phyloP scores from a whole-genome alignment of 495 filamentous ascomycete species.

The Podospora tetraspora region DNA sequence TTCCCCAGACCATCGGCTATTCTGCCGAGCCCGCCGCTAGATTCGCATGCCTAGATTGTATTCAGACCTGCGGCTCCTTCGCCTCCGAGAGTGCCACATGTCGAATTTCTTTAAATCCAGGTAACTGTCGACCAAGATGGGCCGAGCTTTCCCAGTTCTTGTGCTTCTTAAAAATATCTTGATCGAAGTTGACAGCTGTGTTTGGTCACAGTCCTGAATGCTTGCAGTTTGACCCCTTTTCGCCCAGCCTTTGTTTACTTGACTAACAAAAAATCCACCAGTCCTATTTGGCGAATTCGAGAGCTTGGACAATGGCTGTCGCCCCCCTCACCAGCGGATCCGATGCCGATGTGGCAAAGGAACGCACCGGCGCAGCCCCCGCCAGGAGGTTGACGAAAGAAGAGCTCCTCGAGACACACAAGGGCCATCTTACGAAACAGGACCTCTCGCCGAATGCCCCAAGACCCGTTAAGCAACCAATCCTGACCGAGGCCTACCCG shows the following conservation, averaged over 20 bases:
- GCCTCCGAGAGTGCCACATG: slow-evolving; percentile 35
- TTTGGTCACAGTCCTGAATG: neutral
- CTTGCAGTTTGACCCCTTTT: neutral
- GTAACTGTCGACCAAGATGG: neutral
- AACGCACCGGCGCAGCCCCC: slow-evolving; percentile 13
- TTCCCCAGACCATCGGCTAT: slow-evolving; percentile 1
- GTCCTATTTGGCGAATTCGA: neutral
- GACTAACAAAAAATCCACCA: neutral
- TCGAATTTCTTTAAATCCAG: slow-evolving; percentile 12
- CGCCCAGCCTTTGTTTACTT: slow-evolving; percentile 1
- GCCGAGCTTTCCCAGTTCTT: neutral
- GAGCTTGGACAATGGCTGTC: slow-evolving; percentile 9
- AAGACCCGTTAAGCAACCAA: slow-evolving; percentile 33
- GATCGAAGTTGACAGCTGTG: neutral
- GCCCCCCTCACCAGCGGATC: neutral
- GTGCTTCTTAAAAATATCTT: neutral
- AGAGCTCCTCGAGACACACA: slow-evolving; percentile 30
- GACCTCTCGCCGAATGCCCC: slow-evolving; percentile 22
- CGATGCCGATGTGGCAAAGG: neutral
- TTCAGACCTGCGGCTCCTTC: slow-evolving; percentile 27
- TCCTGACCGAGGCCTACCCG: slow-evolving; percentile 28
- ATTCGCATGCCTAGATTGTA: slow-evolving; percentile 13
- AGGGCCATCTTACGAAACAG: slow-evolving; percentile 28
- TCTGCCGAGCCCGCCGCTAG: slow-evolving; percentile 19
- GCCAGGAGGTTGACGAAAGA: slow-evolving; percentile 24